A percentile compares a stretch with the other conserved stretches of the same genome.
phyloP scores from a whole-genome alignment of 345 rosid species.

The Kandelia obovata region DNA sequence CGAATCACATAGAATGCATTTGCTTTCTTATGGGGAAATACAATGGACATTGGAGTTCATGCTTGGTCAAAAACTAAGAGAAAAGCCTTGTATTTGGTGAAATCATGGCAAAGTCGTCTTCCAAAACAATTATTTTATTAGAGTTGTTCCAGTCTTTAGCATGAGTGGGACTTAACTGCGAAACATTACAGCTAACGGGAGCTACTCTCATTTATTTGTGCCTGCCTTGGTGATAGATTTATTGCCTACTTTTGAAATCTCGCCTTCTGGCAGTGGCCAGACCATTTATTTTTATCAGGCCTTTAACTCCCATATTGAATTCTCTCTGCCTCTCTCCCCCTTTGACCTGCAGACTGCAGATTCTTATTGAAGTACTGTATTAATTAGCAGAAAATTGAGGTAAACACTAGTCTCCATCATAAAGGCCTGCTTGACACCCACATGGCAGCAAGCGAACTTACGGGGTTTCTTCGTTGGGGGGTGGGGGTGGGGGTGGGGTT shows the following conservation, averaged over 20 bases:
- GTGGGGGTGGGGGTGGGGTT: neutral
- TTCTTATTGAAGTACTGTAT: neutral
- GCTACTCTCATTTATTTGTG: slow-evolving; percentile 18
- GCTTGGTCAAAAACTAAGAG: slow-evolving; percentile 24
- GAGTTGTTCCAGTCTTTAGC: neutral
- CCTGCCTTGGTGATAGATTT: slow-evolving; percentile 15
- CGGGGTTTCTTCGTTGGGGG: neutral
- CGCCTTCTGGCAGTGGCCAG: slow-evolving; percentile 11
- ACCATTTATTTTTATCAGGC: slow-evolving; percentile 21
- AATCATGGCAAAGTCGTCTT: slow-evolving; percentile 1
- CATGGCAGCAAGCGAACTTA: neutral
- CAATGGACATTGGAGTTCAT: slow-evolving; percentile 25
- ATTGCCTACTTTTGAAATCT: slow-evolving; percentile 18
- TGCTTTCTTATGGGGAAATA: slow-evolving; percentile 1
- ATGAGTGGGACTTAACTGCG: neutral
- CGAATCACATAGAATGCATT: neutral
- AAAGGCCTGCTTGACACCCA: neutral
- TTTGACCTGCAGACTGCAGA: slow-evolving; percentile 4
- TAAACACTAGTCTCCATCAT: neutral
- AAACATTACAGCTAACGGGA: neutral
- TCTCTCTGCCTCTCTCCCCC: slow-evolving; percentile 7
- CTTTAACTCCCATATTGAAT: slow-evolving; percentile 20
- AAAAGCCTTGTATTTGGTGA: slow-evolving; percentile 16
- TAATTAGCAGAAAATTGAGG: neutral
- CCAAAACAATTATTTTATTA: neutral